Percentiles rank a stretch among this genome's conserved stretches.
Evolutionary conservation across 2,329 filamentous ascomycete genomes (phyloP).

Genomic region (Penicillium thymicola): DNA sequence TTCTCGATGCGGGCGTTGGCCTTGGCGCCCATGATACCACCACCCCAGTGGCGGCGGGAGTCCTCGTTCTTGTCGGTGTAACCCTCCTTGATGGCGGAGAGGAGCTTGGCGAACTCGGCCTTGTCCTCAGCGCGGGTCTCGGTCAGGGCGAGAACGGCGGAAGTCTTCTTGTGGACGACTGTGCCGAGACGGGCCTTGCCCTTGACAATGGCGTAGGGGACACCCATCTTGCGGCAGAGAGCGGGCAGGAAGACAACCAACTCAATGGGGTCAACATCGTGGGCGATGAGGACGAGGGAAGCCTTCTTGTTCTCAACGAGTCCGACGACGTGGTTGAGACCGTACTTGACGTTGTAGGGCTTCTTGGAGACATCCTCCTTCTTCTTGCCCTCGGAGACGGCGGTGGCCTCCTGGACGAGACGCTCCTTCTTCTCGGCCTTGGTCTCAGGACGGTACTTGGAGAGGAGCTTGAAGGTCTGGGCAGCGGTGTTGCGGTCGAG

Average conservation of each 20-base stretch:
- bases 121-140: slow-evolving; percentile 99
- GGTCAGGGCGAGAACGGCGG: slow-evolving; percentile 90
- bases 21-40: slow-evolving; percentile 99
- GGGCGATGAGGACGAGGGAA: slow-evolving; percentile 93
- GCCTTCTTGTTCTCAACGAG: slow-evolving; percentile 99
- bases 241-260: slow-evolving; percentile 98
- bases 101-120: slow-evolving; percentile 93
- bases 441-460: slow-evolving; percentile 99
- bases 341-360: slow-evolving; percentile 99
- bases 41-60: slow-evolving; percentile 90
- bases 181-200: slow-evolving; percentile 99
- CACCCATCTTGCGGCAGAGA: slow-evolving; percentile 99
- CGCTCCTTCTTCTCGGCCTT: slow-evolving; percentile 99
- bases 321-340: slow-evolving; percentile 98
- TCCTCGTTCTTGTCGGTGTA: slow-evolving; percentile 96
- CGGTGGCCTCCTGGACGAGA: slow-evolving; percentile 95
- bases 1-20: slow-evolving; percentile 73
- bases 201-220: slow-evolving; percentile 99
- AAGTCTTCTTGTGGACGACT: slow-evolving; percentile 99
- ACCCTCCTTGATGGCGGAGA: slow-evolving; percentile 95
- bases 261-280: slow-evolving; percentile 99
- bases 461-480: slow-evolving; percentile 97
- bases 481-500: slow-evolving; percentile 95
- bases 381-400: slow-evolving; percentile 98
- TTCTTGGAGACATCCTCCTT: slow-evolving; percentile 99